Conservation (phyloP, 139 green algal species). For the Chlorella sp. region DNA sequence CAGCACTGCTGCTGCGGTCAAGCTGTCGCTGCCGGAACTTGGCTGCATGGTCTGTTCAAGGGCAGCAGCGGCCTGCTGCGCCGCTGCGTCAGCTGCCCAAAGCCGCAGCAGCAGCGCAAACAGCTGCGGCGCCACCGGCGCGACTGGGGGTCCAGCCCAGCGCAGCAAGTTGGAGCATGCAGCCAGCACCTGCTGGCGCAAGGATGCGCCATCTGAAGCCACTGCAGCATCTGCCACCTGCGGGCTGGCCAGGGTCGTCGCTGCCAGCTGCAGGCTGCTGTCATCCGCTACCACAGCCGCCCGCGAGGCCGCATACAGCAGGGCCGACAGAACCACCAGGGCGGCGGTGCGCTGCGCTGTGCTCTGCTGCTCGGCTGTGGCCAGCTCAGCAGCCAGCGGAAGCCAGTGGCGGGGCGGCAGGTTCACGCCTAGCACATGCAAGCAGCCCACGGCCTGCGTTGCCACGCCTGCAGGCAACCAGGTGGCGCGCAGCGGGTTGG, state of each 20-base stretch:
- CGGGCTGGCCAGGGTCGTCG: not conserved
- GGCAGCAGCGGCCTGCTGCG: not conserved
- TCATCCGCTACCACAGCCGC: slow-evolving; percentile 15
- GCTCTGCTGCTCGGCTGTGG: slow-evolving; percentile 13
- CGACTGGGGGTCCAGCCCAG: not conserved
- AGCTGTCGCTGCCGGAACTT: not conserved
- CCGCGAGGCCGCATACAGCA: slow-evolving; percentile 59
- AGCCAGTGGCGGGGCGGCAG: slow-evolving; percentile 57
- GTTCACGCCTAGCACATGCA: slow-evolving; percentile 63
- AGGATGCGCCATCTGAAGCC: not conserved
- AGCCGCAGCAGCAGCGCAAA: slow-evolving; percentile 19
- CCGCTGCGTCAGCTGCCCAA: not conserved
- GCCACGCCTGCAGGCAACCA: slow-evolving; percentile 43
- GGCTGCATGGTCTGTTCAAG: no score
- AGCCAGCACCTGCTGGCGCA: slow-evolving; percentile 18
- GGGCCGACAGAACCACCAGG: slow-evolving; percentile 70
- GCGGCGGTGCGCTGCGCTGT: slow-evolving; percentile 55
- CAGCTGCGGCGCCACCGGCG: not conserved
- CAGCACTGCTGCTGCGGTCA: slow-evolving; percentile 20
- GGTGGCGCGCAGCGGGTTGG: not conserved
- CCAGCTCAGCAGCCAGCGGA: slow-evolving; percentile 60
- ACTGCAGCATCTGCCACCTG: not conserved
- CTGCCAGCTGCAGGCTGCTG: slow-evolving; percentile 39
- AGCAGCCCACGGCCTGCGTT: slow-evolving; percentile 30
- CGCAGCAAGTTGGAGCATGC: slow-evolving; percentile 14